Percentiles rank a stretch among this genome's conserved stretches.
Conservation (phyloP, 768 basidiomycete genomes). For the Cyclocybe cylindracea region DNA sequence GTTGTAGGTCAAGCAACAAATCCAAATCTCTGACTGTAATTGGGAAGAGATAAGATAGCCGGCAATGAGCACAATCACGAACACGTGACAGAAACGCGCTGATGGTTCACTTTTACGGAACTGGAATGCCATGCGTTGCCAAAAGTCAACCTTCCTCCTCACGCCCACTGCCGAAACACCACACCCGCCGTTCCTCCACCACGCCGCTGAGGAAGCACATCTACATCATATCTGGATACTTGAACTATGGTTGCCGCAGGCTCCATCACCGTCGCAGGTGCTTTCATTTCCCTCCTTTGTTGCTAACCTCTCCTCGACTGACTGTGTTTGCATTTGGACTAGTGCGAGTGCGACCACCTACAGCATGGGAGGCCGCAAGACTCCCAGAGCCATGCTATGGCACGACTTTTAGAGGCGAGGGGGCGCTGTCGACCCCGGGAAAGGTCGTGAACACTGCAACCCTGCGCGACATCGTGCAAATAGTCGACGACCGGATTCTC, state of each 20-base stretch:
- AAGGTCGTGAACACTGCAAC: constrained; percentile 55
- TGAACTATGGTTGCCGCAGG: constrained; percentile 76
- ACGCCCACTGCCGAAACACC: constrained; percentile 12
- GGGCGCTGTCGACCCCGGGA: constrained; percentile 72
- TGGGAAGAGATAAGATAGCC: constrained; percentile 28
- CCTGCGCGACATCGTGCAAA: constrained; percentile 79
- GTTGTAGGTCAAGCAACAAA: neutral
- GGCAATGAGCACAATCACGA: constrained; percentile 19
- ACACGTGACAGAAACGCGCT: constrained; percentile 40
- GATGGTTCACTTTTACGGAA: constrained; percentile 33
- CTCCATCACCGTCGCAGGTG: constrained; percentile 86
- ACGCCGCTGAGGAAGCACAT: neutral
- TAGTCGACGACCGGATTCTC: constrained; percentile 92
- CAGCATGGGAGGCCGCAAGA: constrained; percentile 80
- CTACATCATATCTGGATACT: constrained; percentile 1
- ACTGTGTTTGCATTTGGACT: constrained; percentile 13
- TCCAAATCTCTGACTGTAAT: constrained; percentile 5
- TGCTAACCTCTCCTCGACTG: constrained; percentile 10
- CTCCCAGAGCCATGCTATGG: constrained; percentile 78
- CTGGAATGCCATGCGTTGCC: constrained; percentile 5
- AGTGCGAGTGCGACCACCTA: constrained; percentile 93
- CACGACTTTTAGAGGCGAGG: constrained; percentile 77
- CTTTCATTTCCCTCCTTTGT: constrained; percentile 21
- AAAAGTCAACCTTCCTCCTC: constrained; percentile 13
- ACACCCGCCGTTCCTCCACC: constrained; percentile 9